Evolutionary conservation across 1,284 basidiomycete species (phyloP).

Genomic region (Athelia sp.): DNA sequence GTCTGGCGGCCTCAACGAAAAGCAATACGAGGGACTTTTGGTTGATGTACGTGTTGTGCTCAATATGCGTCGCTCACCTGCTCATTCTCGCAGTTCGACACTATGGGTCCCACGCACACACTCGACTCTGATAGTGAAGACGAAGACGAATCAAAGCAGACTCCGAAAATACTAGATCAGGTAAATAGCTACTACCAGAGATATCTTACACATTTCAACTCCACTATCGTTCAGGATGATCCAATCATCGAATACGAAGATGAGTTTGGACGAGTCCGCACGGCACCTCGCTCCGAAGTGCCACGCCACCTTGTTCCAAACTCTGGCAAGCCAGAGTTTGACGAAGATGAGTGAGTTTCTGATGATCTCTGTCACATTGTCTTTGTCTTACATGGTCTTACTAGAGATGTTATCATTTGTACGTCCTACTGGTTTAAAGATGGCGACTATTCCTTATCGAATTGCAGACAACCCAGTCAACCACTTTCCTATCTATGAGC

Average conservation of each 20-base stretch:
- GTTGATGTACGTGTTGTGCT: conserved; percentile 69
- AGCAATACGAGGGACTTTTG: conserved; percentile 68
- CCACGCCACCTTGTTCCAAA: conserved; percentile 57
- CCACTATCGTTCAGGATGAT: conserved; percentile 44
- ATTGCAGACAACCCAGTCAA: conserved; percentile 61
- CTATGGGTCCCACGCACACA: conserved; percentile 44
- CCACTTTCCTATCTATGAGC: conserved; percentile 84
- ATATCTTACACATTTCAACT: conserved; percentile 4
- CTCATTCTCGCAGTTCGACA: conserved; percentile 58
- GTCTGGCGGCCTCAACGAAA: conserved; percentile 73
- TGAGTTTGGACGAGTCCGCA: conserved; percentile 77
- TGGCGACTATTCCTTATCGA: background rate
- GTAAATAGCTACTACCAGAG: conserved; percentile 8
- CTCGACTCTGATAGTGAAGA: conserved; percentile 70
- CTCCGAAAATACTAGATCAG: conserved; percentile 41
- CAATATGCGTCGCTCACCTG: background rate
- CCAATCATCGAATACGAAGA: conserved; percentile 82
- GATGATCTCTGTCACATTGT: conserved; percentile 1
- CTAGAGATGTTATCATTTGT: conserved; percentile 56
- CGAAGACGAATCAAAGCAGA: conserved; percentile 63
- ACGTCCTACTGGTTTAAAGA: conserved; percentile 26
- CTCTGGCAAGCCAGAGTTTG: conserved; percentile 28
- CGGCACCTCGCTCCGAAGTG: conserved; percentile 67
- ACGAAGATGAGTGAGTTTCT: conserved; percentile 51
- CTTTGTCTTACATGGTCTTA: conserved; percentile 6